Evolutionary conservation across 1,284 basidiomycete species (phyloP).

Genomic region (Boletus mariae): DNA sequence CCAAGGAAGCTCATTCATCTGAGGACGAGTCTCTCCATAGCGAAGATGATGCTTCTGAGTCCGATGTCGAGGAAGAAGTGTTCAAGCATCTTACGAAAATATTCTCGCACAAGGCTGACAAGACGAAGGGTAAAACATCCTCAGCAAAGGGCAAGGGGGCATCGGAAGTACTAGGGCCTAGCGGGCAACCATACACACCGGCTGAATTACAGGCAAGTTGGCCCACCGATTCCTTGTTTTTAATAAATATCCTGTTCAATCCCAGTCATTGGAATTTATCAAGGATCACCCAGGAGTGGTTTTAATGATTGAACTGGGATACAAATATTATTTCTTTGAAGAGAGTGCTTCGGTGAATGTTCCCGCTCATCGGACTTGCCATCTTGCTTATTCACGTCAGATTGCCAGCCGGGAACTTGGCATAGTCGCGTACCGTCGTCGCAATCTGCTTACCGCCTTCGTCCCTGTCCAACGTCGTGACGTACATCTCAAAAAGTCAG

Average conservation of each 20-base stretch:
- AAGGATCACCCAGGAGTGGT: constrained; percentile 71
- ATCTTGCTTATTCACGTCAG: constrained; percentile 36
- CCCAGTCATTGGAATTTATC: constrained; percentile 55
- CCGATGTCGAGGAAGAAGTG: constrained; percentile 43
- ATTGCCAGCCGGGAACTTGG: constrained; percentile 79
- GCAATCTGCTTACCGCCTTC: constrained; percentile 81
- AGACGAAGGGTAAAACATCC: constrained; percentile 31
- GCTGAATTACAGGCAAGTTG: constrained; percentile 71
- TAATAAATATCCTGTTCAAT: constrained; percentile 1
- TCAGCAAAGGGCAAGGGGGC: constrained; percentile 37
- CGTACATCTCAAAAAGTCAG: constrained; percentile 85
- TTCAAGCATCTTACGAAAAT: constrained; percentile 48
- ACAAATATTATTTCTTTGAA: constrained; percentile 86
- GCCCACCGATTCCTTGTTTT: neutral
- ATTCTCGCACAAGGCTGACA: constrained; percentile 42
- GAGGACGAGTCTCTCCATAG: constrained; percentile 25
- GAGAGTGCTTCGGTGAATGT: constrained; percentile 70
- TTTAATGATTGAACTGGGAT: constrained; percentile 85
- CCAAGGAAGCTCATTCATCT: constrained; percentile 9
- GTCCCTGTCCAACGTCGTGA: constrained; percentile 80
- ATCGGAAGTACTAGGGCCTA: constrained; percentile 62
- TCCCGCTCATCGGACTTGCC: neutral
- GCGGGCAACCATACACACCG: constrained; percentile 77
- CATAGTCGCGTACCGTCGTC: constrained; percentile 72
- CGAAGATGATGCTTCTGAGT: constrained; percentile 27